Conservation (phyloP, 805 yeast genomes). For the Saturnispora mendoncae region DNA sequence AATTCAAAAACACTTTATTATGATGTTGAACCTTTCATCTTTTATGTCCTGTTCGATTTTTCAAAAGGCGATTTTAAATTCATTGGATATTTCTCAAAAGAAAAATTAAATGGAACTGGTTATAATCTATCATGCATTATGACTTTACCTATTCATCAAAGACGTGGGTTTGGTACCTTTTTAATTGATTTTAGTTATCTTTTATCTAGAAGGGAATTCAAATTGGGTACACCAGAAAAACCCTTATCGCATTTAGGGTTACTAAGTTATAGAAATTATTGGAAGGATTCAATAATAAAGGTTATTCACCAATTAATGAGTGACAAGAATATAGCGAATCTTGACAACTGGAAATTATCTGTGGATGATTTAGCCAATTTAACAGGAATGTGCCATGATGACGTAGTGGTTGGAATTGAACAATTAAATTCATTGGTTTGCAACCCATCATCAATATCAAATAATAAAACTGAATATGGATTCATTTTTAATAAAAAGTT, state of each 20-base stretch:
- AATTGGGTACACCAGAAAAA: constrained; percentile 89
- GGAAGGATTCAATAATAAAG: constrained; percentile 62
- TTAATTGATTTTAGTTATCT: constrained; percentile 85
- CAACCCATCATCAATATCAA: constrained; percentile 25
- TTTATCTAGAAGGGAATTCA: constrained; percentile 63
- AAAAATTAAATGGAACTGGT: constrained; percentile 61
- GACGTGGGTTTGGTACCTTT: constrained; percentile 83
- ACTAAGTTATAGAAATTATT: constrained; percentile 75
- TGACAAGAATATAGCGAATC: constrained; percentile 5
- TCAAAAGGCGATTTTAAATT: constrained; percentile 55
- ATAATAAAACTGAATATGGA: constrained; percentile 38
- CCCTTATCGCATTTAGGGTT: constrained; percentile 85
- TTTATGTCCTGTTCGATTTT: constrained; percentile 72
- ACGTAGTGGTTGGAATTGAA: constrained; percentile 81
- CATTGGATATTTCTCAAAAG: constrained; percentile 93
- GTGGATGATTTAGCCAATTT: constrained; percentile 53
- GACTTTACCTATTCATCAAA: constrained; percentile 79
- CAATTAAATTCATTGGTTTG: constrained; percentile 51
- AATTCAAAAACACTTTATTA: constrained; percentile 88
- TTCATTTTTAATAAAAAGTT: constrained; percentile 40
- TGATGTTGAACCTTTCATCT: constrained; percentile 92
- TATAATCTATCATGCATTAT: constrained; percentile 87
- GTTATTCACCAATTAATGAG: constrained; percentile 26
- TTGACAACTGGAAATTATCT: constrained; percentile 28
- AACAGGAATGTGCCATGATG: constrained; percentile 84